Conservation (phyloP, 306 rosid species). For the Comarum palustre region DNA sequence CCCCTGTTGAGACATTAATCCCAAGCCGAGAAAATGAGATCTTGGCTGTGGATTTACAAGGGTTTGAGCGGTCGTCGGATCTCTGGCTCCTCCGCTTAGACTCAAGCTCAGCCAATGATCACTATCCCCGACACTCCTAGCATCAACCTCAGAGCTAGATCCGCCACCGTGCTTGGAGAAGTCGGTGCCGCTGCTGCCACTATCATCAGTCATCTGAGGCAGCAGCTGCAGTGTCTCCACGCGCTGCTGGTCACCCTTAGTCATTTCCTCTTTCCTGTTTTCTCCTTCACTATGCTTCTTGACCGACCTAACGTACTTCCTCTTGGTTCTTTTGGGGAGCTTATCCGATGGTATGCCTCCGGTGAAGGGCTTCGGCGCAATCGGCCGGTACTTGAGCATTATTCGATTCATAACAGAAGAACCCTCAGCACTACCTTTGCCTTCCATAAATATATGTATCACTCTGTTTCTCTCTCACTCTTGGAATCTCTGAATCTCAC, state of each 20-base stretch:
- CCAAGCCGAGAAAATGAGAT: too few species aligned
- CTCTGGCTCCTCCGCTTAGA: background rate
- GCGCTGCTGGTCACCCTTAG: background rate
- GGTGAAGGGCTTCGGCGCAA: constrained; percentile 63
- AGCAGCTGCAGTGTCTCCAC: constrained; percentile 40
- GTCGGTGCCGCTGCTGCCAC: constrained; percentile 8
- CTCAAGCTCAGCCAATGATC: background rate
- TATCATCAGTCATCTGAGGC: constrained; percentile 25
- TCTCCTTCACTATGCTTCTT: constrained; percentile 14
- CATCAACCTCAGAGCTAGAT: constrained; percentile 18
- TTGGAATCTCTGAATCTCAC: background rate
- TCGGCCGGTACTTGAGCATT: constrained; percentile 69
- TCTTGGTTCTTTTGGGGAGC: constrained; percentile 34
- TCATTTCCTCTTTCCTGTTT: background rate
- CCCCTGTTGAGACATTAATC: too few species aligned
- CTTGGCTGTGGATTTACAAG: too few species aligned
- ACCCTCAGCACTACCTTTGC: background rate
- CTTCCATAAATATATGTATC: background rate
- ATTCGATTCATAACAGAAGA: constrained; percentile 16
- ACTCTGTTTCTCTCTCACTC: background rate
- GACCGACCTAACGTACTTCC: constrained; percentile 61
- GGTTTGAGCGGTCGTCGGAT: background rate
- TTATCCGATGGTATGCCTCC: constrained; percentile 14
- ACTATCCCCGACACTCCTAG: background rate
- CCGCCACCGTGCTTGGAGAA: background rate